A percentile compares a stretch with the other conserved stretches of the same genome.
These are phyloP conservation scores for Jimgerdemannia lactiflua DNA, from an alignment of 192 early-diverging fungal species.

Conservation along the genomic window DNA sequence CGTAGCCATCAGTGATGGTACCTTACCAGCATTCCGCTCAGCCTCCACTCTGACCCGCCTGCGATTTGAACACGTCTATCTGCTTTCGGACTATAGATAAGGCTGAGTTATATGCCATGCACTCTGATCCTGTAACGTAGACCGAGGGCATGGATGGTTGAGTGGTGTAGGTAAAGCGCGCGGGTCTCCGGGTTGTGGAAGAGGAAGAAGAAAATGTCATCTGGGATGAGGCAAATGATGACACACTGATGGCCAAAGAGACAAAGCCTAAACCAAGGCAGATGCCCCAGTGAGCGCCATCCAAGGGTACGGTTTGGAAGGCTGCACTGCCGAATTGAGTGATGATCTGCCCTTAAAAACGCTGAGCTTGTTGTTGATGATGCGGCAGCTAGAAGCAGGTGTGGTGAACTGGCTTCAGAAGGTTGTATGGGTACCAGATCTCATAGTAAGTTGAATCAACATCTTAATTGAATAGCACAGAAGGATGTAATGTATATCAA, in stretches of 20 bases:
- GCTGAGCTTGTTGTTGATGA: slow-evolving; percentile 75
- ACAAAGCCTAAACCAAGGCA: slow-evolving; percentile 76
- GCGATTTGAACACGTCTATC: slow-evolving; percentile 22
- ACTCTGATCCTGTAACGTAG: slow-evolving; percentile 30
- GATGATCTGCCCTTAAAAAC: slow-evolving; percentile 90
- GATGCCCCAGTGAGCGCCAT: slow-evolving; percentile 78
- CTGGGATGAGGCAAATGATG: slow-evolving; percentile 84
- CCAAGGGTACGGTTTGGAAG: slow-evolving; percentile 71
- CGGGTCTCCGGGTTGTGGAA: slow-evolving; percentile 26
- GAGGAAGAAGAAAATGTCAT: slow-evolving; percentile 42
- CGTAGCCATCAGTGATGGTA: slow-evolving; percentile 33
- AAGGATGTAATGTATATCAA: no score
- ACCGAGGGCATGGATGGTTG: slow-evolving; percentile 10
- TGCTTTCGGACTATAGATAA: slow-evolving; percentile 30
- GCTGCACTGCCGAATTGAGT: slow-evolving; percentile 85
- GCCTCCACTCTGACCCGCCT: slow-evolving; percentile 17
- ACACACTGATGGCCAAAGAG: slow-evolving; percentile 83
- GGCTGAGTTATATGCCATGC: slow-evolving; percentile 46
- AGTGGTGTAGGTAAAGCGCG: slow-evolving; percentile 22
- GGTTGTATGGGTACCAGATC: no score
- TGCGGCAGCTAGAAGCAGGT: slow-evolving; percentile 54
- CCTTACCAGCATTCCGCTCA: not conserved
- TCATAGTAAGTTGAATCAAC: no score
- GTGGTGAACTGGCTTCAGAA: no score
- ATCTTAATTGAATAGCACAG: no score